Evolutionary conservation across 2,329 filamentous ascomycete species (phyloP).

Genomic region (Penicillium sp.): DNA sequence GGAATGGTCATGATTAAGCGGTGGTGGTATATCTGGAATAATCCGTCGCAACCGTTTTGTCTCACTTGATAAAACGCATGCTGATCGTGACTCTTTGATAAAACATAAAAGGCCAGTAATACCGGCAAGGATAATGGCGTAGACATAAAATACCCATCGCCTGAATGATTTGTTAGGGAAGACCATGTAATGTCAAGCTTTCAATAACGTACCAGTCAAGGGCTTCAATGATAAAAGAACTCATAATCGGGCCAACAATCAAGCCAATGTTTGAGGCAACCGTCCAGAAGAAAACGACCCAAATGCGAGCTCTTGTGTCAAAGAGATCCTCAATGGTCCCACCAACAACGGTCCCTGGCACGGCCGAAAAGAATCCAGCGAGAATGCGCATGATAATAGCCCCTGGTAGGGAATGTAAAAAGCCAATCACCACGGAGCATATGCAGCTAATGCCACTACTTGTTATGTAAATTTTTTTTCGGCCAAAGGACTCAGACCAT

Average conservation of each 20-base stretch:
- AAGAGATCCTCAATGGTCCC: slow-evolving; percentile 54
- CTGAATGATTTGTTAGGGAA: slow-evolving; percentile 20
- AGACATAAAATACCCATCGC: slow-evolving; percentile 48
- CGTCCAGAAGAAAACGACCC: slow-evolving; percentile 48
- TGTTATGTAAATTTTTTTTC: slow-evolving; percentile 37
- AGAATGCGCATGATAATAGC: slow-evolving; percentile 46
- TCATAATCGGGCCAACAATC: slow-evolving; percentile 45
- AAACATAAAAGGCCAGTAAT: slow-evolving; percentile 34
- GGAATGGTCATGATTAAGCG: slow-evolving; percentile 40
- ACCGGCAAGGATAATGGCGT: slow-evolving; percentile 37
- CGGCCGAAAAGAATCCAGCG: slow-evolving; percentile 48
- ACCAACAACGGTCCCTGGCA: slow-evolving; percentile 48
- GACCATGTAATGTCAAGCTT: slow-evolving; percentile 31
- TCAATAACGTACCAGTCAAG: slow-evolving; percentile 36
- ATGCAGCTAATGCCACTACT: slow-evolving; percentile 31
- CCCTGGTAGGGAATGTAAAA: slow-evolving; percentile 36
- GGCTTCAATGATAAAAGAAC: slow-evolving; percentile 37
- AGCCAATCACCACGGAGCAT: slow-evolving; percentile 41
- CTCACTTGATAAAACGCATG: slow-evolving; percentile 38
- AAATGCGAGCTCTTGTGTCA: slow-evolving; percentile 44
- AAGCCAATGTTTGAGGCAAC: slow-evolving; percentile 43
- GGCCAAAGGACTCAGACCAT: slow-evolving; percentile 41
- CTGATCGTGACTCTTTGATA: slow-evolving; percentile 47
- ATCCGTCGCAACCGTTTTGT: slow-evolving; percentile 29
- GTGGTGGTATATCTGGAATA: slow-evolving; percentile 23